Conservation (phyloP, 331 rosid genomes). For the Rosa hybrid region DNA sequence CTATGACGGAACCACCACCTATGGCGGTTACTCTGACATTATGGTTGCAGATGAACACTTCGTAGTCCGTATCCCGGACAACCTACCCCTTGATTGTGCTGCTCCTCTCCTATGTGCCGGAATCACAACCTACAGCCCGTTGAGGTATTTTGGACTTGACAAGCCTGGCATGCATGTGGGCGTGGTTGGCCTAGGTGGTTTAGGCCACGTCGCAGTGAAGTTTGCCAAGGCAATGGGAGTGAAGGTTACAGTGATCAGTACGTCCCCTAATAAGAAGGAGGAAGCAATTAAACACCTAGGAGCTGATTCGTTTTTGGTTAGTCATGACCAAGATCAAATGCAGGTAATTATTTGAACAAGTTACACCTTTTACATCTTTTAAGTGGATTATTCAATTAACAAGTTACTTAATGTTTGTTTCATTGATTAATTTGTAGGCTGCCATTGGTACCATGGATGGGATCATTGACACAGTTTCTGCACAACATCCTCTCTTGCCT, state of each 20-base stretch:
- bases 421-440: not conserved
- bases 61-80: conserved; percentile 18
- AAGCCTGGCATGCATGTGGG: conserved; percentile 32
- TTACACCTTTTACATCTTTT: not conserved
- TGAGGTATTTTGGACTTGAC: conserved; percentile 26
- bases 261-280: conserved; percentile 28
- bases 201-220: conserved; percentile 19
- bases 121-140: conserved; percentile 29
- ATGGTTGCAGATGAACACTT: conserved; percentile 28
- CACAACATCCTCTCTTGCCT: conserved; percentile 18
- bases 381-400: no score
- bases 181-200: conserved; percentile 33
- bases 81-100: conserved; percentile 20
- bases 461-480: conserved; percentile 26
- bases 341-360: not conserved
- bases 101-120: conserved; percentile 28
- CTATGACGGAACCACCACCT: not conserved
- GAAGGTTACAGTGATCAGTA: conserved; percentile 40
- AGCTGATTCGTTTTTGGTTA: conserved; percentile 30
- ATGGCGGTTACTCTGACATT: conserved; percentile 33
- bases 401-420: not conserved
- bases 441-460: conserved; percentile 24
- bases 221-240: conserved; percentile 27
- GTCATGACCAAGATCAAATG: conserved; percentile 23
- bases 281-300: conserved; percentile 33